Conservation (phyloP, 83 land plant species). For the Isoetes engelmannii region DNA sequence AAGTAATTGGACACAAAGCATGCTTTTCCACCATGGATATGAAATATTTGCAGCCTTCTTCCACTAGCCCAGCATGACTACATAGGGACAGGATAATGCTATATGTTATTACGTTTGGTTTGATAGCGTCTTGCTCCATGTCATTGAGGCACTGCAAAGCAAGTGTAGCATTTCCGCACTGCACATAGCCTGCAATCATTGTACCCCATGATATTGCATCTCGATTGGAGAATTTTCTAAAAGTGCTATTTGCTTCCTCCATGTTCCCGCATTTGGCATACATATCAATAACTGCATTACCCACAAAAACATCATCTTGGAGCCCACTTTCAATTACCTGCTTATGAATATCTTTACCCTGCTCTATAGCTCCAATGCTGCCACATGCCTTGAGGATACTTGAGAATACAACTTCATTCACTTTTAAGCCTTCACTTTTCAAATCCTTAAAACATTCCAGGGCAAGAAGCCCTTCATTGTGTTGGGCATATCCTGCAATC, state of each 20-base stretch:
- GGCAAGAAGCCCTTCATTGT: conserved; percentile 44
- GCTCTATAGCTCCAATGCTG: conserved; percentile 42
- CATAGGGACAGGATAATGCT: conserved; percentile 46
- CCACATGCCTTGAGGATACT: conserved; percentile 49
- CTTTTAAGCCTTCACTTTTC: conserved; percentile 33
- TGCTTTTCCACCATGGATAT: conserved; percentile 36
- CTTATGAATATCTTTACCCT: conserved; percentile 42
- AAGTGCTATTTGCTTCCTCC: conserved; percentile 1
- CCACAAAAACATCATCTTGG: conserved; percentile 28
- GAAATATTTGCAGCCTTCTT: conserved; percentile 45
- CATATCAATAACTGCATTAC: conserved; percentile 49
- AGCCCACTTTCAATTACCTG: conserved; percentile 29
- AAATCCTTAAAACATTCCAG: conserved; percentile 42
- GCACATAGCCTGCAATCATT: conserved; percentile 8
- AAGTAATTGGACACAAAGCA: conserved; percentile 32
- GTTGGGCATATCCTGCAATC: conserved; percentile 48
- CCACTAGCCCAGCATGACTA: conserved; percentile 36
- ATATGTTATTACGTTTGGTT: conserved; percentile 31
- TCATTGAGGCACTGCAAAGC: not conserved
- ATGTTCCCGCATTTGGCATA: conserved; percentile 38
- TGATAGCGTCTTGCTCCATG: conserved; percentile 1
- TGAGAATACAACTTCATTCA: conserved; percentile 41
- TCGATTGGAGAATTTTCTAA: not conserved
- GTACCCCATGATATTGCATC: conserved; percentile 7
- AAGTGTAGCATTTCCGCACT: not conserved